phyloP scores from a whole-genome alignment of 208 protist species.

The Phytomonas sp. region DNA sequence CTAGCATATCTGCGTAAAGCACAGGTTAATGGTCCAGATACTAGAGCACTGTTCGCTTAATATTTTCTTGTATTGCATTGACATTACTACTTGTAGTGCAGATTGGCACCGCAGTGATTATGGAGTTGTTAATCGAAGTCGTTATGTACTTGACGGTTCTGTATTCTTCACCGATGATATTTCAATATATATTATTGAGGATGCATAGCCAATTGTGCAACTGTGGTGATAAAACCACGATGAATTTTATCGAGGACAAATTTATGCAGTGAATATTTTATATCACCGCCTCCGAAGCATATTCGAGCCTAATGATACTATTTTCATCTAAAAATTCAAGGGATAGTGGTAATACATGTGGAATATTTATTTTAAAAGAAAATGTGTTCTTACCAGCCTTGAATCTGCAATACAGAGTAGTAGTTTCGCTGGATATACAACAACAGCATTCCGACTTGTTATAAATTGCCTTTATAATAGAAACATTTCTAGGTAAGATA shows the following conservation, averaged over 20 bases:
- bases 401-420: background rate
- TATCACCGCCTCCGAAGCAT: background rate
- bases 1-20: no score
- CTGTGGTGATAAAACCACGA: background rate
- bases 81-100: no score
- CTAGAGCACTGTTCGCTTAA: no score
- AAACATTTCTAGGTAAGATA: background rate
- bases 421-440: background rate
- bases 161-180: background rate
- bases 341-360: background rate
- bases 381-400: background rate
- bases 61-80: no score
- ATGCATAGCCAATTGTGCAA: background rate
- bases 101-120: no score
- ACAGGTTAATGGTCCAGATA: no score
- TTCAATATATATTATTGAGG: background rate
- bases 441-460: background rate
- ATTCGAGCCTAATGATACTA: background rate
- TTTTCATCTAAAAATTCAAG: background rate
- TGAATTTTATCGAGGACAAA: background rate
- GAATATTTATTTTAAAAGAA: background rate
- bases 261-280: background rate
- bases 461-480: background rate
- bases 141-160: no score
- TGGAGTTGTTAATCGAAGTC: no score